A percentile compares a stretch with the other conserved stretches of the same genome.
Evolutionary conservation across 768 basidiomycete genomes (phyloP).

Genomic region (Xerocomellus chrysenteron): DNA sequence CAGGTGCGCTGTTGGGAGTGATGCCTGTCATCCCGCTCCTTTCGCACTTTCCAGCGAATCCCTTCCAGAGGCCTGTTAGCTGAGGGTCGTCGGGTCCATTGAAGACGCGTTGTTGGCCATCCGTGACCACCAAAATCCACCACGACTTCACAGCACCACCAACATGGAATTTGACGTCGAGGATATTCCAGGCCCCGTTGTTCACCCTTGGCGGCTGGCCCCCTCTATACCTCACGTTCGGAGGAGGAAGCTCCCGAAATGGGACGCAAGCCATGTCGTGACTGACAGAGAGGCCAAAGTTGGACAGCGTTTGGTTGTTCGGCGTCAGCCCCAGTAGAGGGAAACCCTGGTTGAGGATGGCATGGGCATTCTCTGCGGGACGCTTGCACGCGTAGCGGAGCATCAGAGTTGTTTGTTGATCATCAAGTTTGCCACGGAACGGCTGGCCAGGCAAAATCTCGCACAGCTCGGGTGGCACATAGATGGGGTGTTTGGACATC

Average conservation of each 20-base stretch:
- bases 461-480: constrained; percentile 71
- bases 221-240: constrained; percentile 52
- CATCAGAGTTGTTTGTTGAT: constrained; percentile 68
- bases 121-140: constrained; percentile 67
- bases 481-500: constrained; percentile 32
- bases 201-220: constrained; percentile 43
- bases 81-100: constrained; percentile 30
- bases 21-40: constrained; percentile 68
- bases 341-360: constrained; percentile 61
- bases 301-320: constrained; percentile 39
- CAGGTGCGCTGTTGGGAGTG: constrained; percentile 35
- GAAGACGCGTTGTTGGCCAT: constrained; percentile 39
- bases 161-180: constrained; percentile 64
- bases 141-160: constrained; percentile 54
- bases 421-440: constrained; percentile 59
- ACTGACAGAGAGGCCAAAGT: constrained; percentile 59
- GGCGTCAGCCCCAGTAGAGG: constrained; percentile 50
- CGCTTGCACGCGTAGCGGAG: constrained; percentile 64
- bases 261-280: constrained; percentile 62
- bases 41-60: constrained; percentile 55
- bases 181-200: constrained; percentile 77
- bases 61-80: constrained; percentile 45
- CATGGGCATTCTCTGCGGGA: constrained; percentile 56
- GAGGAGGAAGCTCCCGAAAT: constrained; percentile 61
- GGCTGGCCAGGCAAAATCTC: constrained; percentile 57